Conservation (phyloP, 2,329 filamentous ascomycete species). For the Cordyceps tenuipes region DNA sequence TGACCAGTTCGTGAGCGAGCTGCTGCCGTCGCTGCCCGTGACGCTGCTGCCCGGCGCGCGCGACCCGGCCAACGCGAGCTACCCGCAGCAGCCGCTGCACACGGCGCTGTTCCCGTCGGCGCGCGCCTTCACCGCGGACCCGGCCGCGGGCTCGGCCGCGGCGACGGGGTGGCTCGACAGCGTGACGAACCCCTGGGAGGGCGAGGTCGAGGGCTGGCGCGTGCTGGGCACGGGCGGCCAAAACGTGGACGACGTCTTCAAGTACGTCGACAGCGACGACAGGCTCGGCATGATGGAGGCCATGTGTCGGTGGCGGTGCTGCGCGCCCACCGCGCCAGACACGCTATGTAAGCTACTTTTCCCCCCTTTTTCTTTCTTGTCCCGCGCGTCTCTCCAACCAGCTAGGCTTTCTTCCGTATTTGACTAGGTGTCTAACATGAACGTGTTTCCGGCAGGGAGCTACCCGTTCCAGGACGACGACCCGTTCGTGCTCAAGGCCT, state of each 20-base stretch:
- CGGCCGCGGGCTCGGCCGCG: conserved; percentile 19
- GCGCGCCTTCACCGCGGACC: conserved; percentile 53
- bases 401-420: neutral
- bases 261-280: conserved; percentile 74
- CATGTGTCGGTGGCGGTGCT: conserved; percentile 85
- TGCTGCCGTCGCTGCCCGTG: conserved; percentile 80
- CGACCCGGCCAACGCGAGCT: conserved; percentile 81
- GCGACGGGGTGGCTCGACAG: conserved; percentile 72
- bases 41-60: conserved; percentile 77
- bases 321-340: conserved; percentile 89
- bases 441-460: conserved; percentile 52
- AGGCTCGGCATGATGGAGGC: conserved; percentile 86
- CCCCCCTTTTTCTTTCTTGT: too few relatives aligned
- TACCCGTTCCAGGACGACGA: conserved; percentile 95
- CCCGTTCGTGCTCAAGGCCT: conserved; percentile 76
- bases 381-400: too few relatives aligned
- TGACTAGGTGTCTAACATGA: neutral
- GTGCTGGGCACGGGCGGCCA: conserved; percentile 83
- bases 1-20: conserved; percentile 70
- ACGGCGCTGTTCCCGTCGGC: conserved; percentile 79
- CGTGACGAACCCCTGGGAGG: conserved; percentile 90
- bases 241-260: conserved; percentile 87
- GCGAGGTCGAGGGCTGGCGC: conserved; percentile 82
- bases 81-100: conserved; percentile 91
- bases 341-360: conserved; percentile 69